A percentile compares a stretch with the other conserved stretches of the same genome.
phyloP scores from a whole-genome alignment of 2,329 filamentous ascomycete genomes.

The Mycogone perniciosa region DNA sequence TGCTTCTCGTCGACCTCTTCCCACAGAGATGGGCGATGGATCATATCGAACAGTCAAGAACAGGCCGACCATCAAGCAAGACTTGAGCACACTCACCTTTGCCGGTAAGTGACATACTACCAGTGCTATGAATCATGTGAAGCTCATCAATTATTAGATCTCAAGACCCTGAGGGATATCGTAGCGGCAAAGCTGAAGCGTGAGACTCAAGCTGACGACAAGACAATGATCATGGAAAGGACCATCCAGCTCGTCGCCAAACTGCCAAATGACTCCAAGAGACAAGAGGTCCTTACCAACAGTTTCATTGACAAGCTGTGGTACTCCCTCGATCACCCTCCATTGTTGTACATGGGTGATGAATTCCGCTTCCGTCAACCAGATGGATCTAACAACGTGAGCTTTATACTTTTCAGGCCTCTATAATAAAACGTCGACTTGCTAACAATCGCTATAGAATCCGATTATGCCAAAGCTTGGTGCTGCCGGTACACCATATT shows the following conservation, averaged over 20 bases:
- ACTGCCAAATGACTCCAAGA: slow-evolving; percentile 56
- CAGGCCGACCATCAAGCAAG: slow-evolving; percentile 46
- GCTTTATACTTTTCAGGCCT: slow-evolving; percentile 9
- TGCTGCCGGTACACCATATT: slow-evolving; percentile 61
- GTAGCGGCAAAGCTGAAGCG: slow-evolving; percentile 58
- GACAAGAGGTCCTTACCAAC: slow-evolving; percentile 58
- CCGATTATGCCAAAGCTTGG: slow-evolving; percentile 59
- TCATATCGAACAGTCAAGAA: slow-evolving; percentile 45
- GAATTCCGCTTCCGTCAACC: slow-evolving; percentile 60
- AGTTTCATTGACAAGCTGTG: slow-evolving; percentile 63
- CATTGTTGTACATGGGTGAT: slow-evolving; percentile 57
- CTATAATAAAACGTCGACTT: neutral
- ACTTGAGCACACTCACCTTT: slow-evolving; percentile 50
- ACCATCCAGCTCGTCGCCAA: slow-evolving; percentile 64
- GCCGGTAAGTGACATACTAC: slow-evolving; percentile 30
- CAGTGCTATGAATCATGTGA: neutral
- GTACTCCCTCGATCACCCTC: slow-evolving; percentile 66
- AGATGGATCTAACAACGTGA: slow-evolving; percentile 63
- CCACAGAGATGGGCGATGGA: slow-evolving; percentile 57
- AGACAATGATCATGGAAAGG: slow-evolving; percentile 70
- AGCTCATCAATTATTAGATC: slow-evolving; percentile 37
- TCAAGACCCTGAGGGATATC: slow-evolving; percentile 56
- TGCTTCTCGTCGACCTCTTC: slow-evolving; percentile 55
- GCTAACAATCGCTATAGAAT: slow-evolving; percentile 38
- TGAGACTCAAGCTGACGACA: slow-evolving; percentile 60